Evolutionary conservation across 2,329 filamentous ascomycete genomes (phyloP).

Genomic region (Xylariaceae sp.): DNA sequence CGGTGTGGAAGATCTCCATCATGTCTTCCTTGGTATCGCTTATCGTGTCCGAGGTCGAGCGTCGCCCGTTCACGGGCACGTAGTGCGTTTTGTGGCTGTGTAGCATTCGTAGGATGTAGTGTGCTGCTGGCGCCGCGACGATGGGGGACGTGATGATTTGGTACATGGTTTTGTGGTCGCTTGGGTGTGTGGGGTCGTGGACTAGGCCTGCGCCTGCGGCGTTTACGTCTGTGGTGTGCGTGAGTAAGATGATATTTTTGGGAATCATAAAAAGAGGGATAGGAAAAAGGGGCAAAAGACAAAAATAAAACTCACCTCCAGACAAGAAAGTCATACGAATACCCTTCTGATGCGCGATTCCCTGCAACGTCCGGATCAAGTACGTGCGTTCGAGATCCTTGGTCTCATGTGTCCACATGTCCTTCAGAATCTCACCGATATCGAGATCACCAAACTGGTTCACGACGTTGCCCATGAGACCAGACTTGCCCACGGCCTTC

Average conservation of each 20-base stretch:
- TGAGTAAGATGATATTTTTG: neutral
- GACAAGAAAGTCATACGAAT: constrained; percentile 96
- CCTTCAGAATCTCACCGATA: constrained; percentile 85
- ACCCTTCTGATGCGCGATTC: constrained; percentile 90
- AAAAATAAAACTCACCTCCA: constrained; percentile 54
- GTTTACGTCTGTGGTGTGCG: constrained; percentile 62
- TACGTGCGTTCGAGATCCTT: constrained; percentile 98
- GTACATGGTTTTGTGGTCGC: constrained; percentile 99
- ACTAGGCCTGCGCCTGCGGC: constrained; percentile 87
- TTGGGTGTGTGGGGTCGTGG: constrained; percentile 85
- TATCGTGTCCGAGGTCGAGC: constrained; percentile 57
- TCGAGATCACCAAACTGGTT: constrained; percentile 97
- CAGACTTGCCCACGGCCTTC: constrained; percentile 90
- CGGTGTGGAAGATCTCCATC: constrained; percentile 98
- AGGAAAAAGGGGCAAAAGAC: no score
- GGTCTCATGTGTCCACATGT: constrained; percentile 97
- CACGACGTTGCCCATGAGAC: constrained; percentile 90
- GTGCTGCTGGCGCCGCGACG: constrained; percentile 78
- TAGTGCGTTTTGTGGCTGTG: constrained; percentile 92
- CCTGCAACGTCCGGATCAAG: constrained; percentile 89
- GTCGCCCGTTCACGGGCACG: constrained; percentile 79
- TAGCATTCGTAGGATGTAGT: constrained; percentile 88
- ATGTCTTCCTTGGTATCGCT: constrained; percentile 98
- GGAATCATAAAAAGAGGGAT: no score
- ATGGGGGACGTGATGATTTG: constrained; percentile 92